Evolutionary conservation across 2,329 filamentous ascomycete species (phyloP).

Genomic region (Cadophora luteo-olivacea): DNA sequence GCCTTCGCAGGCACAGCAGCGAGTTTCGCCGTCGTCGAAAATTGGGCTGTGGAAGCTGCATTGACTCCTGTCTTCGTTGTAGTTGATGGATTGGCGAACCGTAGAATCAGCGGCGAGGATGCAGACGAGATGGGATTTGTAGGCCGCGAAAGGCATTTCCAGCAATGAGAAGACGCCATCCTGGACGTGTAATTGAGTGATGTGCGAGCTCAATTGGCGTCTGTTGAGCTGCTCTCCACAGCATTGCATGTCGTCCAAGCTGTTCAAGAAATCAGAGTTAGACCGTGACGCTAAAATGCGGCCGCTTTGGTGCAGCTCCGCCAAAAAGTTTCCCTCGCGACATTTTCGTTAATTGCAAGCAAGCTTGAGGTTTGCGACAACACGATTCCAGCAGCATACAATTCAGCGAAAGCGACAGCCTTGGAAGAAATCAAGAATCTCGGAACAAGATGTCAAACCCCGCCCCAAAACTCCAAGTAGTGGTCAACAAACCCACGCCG

Average conservation of each 20-base stretch:
- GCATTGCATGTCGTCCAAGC: conserved; percentile 8
- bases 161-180: conserved; percentile 65
- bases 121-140: conserved; percentile 48
- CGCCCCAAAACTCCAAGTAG: conserved; percentile 58
- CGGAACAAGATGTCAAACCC: conserved; percentile 23
- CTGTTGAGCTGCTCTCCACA: neutral
- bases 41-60: conserved; percentile 25
- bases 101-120: conserved; percentile 45
- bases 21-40: conserved; percentile 37
- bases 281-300: conserved; percentile 18
- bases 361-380: conserved; percentile 8
- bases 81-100: conserved; percentile 41
- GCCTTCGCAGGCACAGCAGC: conserved; percentile 6
- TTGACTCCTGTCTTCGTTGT: conserved; percentile 31
- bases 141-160: conserved; percentile 62
- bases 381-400: neutral
- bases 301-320: conserved; percentile 18
- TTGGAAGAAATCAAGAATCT: too few species aligned
- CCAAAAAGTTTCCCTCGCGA: conserved; percentile 14
- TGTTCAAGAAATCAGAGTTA: conserved; percentile 17
- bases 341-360: conserved; percentile 12
- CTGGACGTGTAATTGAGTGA: neutral
- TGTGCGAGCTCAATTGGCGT: conserved; percentile 19
- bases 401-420: neutral
- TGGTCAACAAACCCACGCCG: conserved; percentile 81